A percentile compares a stretch with the other conserved stretches of the same genome.
Conservation (phyloP, 805 yeast species). For the Schwanniomyces polymorphus region DNA sequence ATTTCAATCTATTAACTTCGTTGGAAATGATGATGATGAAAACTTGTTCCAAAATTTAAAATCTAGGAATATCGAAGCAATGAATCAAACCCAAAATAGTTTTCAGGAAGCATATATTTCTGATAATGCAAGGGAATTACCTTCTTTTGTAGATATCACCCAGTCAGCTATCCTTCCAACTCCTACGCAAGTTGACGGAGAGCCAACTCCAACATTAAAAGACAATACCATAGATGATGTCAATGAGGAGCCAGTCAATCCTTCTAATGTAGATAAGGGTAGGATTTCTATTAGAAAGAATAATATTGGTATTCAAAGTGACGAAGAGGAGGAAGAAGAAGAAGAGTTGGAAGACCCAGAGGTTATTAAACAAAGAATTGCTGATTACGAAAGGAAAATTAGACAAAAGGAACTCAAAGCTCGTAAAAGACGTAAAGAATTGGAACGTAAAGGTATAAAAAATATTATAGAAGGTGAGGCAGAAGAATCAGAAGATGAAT, state of each 20-base stretch:
- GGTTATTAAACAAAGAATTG: constrained; percentile 27
- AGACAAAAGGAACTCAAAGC: constrained; percentile 32
- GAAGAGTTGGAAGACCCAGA: constrained; percentile 24
- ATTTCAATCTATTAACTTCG: not conserved
- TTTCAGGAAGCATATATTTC: constrained; percentile 4
- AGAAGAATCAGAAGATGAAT: constrained; percentile 87
- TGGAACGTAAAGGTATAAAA: constrained; percentile 58
- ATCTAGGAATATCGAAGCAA: constrained; percentile 14
- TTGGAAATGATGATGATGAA: not conserved
- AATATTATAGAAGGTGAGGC: constrained; percentile 78
- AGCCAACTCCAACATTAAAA: constrained; percentile 15
- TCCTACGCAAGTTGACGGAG: constrained; percentile 12
- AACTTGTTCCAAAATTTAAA: constrained; percentile 28
- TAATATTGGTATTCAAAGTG: constrained; percentile 6
- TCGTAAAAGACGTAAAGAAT: constrained; percentile 43
- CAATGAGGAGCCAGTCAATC: constrained; percentile 28
- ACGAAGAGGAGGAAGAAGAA: constrained; percentile 12
- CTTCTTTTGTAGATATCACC: constrained; percentile 21
- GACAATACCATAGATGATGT: not conserved
- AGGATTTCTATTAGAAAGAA: constrained; percentile 18
- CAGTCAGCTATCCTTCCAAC: not conserved
- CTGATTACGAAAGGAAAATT: constrained; percentile 38
- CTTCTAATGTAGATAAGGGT: constrained; percentile 22
- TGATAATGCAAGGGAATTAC: constrained; percentile 11
- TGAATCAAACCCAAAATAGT: constrained; percentile 7